Percentiles rank a stretch among this genome's conserved stretches.
These are phyloP conservation scores for Delonix regia DNA, from an alignment of 306 rosid genomes.

Conservation along the genomic window DNA sequence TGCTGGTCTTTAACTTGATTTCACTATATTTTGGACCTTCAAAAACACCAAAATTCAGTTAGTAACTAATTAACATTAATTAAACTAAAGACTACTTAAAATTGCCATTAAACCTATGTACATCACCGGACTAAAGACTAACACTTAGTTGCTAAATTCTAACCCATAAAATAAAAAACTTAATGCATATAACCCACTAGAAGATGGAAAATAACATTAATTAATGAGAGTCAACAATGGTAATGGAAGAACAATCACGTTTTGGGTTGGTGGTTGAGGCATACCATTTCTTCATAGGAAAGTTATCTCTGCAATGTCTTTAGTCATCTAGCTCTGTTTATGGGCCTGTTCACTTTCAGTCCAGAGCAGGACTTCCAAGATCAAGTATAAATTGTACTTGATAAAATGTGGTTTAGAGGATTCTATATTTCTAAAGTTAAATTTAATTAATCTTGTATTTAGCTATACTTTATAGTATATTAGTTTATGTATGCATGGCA, in stretches of 20 bases:
- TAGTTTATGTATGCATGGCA: conserved; percentile 22
- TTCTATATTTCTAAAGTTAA: conserved; percentile 20
- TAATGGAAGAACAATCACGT: neutral
- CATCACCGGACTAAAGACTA: no score
- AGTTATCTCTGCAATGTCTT: neutral
- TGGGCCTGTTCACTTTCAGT: conserved; percentile 2
- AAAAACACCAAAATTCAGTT: no score
- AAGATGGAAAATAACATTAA: no score
- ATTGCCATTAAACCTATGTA: no score
- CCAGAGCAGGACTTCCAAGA: conserved; percentile 5
- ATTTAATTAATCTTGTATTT: conserved; percentile 5
- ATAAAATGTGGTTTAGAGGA: conserved; percentile 3
- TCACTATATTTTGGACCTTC: no score
- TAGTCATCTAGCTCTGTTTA: conserved; percentile 5
- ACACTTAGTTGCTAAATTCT: no score
- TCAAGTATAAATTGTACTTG: neutral
- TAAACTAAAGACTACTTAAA: no score
- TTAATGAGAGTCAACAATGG: neutral
- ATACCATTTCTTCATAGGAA: neutral
- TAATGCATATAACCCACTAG: no score
- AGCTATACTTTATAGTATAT: conserved; percentile 12
- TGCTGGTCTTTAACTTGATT: no score
- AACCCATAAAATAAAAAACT: no score
- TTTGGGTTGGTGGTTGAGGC: neutral
- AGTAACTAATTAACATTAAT: no score